Percentiles rank a stretch among this genome's conserved stretches.
Conservation (phyloP, 805 yeast species). For the Candida chauliodis region DNA sequence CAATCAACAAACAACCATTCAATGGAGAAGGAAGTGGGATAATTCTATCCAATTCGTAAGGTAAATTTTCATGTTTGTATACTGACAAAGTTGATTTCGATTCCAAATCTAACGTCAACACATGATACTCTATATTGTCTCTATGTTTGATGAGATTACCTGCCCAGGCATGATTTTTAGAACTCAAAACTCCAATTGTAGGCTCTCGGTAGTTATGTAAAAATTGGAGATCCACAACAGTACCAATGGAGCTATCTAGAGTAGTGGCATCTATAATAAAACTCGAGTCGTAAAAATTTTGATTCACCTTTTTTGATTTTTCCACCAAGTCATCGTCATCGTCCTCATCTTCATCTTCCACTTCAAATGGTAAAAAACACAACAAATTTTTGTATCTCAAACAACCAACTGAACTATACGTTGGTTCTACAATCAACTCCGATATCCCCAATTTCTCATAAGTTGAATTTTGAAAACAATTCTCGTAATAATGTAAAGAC, state of each 20-base stretch:
- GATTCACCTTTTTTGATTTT: background rate
- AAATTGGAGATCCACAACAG: conserved; percentile 70
- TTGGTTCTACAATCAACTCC: conserved; percentile 59
- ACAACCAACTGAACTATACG: conserved; percentile 46
- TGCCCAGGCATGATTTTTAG: conserved; percentile 65
- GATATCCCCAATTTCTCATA: conserved; percentile 41
- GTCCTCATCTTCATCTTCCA: conserved; percentile 35
- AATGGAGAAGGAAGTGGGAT: conserved; percentile 63
- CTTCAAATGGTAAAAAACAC: conserved; percentile 66
- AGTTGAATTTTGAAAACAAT: conserved; percentile 50
- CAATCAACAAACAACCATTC: conserved; percentile 66
- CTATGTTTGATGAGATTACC: conserved; percentile 60
- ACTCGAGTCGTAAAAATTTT: conserved; percentile 46
- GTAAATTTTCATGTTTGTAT: conserved; percentile 59
- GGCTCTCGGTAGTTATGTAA: conserved; percentile 77
- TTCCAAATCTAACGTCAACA: conserved; percentile 63
- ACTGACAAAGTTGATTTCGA: conserved; percentile 63
- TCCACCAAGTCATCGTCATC: conserved; percentile 18
- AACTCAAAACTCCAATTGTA: conserved; percentile 67
- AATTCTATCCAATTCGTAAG: conserved; percentile 67
- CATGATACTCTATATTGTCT: conserved; percentile 61
- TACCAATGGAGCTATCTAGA: conserved; percentile 54
- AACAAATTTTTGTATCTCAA: conserved; percentile 64
- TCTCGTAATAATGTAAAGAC: conserved; percentile 85
- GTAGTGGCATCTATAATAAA: conserved; percentile 54